Conservation (phyloP, 1,284 basidiomycete species). For the Ganoderma meredithae region DNA sequence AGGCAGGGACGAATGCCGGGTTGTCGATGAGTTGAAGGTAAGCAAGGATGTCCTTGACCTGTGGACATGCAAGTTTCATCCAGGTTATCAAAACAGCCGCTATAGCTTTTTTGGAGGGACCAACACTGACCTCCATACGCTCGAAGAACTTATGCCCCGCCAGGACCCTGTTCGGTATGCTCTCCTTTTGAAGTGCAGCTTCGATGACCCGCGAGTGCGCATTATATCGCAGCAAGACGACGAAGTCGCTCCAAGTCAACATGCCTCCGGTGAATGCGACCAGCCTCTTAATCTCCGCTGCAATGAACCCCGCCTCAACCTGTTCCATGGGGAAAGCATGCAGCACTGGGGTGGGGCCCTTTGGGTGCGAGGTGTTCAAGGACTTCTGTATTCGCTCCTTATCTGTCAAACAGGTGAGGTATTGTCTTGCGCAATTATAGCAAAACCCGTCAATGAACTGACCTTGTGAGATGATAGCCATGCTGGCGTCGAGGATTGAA, state of each 20-base stretch:
- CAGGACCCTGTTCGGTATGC: conserved; percentile 82
- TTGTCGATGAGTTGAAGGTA: conserved; percentile 91
- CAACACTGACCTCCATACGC: conserved; percentile 64
- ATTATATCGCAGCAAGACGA: conserved; percentile 84
- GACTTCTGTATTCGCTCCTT: conserved; percentile 79
- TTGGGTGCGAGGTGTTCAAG: conserved; percentile 77
- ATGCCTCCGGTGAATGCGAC: conserved; percentile 78
- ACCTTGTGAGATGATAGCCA: conserved; percentile 88
- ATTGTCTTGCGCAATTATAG: neutral
- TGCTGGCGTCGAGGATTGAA: conserved; percentile 77
- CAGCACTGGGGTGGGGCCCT: conserved; percentile 65
- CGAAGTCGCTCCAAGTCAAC: conserved; percentile 81
- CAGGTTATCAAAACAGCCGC: neutral
- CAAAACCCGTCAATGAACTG: conserved; percentile 17
- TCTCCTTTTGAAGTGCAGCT: conserved; percentile 77
- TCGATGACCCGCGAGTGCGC: conserved; percentile 85
- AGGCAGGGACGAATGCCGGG: conserved; percentile 78
- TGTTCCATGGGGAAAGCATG: conserved; percentile 55
- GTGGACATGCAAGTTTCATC: neutral
- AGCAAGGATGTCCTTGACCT: conserved; percentile 89
- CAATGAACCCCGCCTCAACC: conserved; percentile 77
- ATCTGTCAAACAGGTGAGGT: conserved; percentile 50
- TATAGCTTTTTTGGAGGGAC: neutral
- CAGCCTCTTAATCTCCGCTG: conserved; percentile 81
- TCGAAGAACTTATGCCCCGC: conserved; percentile 92